phyloP scores from a whole-genome alignment of 2,329 filamentous ascomycete genomes.

The Trichoderma atrobrunneum region DNA sequence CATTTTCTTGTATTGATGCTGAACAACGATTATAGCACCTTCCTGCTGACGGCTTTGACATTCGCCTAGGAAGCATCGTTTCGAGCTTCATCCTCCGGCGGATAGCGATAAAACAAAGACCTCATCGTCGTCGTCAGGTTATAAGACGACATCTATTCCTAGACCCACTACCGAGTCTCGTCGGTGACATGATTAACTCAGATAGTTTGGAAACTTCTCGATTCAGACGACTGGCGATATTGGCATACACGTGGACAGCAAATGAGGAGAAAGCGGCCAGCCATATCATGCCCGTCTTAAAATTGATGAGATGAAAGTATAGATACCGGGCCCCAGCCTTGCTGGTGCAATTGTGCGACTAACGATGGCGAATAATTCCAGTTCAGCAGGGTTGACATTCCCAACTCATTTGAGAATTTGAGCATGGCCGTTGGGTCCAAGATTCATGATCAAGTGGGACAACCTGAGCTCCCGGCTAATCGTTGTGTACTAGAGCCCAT shows the following conservation, averaged over 20 bases:
- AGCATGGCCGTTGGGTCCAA: slow-evolving; percentile 19
- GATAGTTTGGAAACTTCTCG: neutral
- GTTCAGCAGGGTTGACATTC: slow-evolving; percentile 51
- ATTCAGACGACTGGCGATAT: slow-evolving; percentile 29
- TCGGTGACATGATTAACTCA: neutral
- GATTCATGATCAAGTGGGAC: slow-evolving; percentile 27
- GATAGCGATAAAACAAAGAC: slow-evolving; percentile 43
- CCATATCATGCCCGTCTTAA: neutral
- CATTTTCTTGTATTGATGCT: neutral
- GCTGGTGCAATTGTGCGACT: slow-evolving; percentile 32
- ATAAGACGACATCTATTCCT: slow-evolving; percentile 35
- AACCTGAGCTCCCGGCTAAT: slow-evolving; percentile 62
- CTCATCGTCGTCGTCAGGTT: slow-evolving; percentile 64
- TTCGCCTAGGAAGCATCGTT: slow-evolving; percentile 47
- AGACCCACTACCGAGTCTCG: neutral
- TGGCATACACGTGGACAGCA: slow-evolving; percentile 44
- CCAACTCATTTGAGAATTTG: slow-evolving; percentile 48
- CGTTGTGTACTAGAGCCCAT: slow-evolving; percentile 54
- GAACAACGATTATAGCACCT: neutral
- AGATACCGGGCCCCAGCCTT: neutral
- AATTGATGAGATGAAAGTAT: neutral
- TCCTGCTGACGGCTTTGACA: neutral
- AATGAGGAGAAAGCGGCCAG: slow-evolving; percentile 43
- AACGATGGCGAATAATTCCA: slow-evolving; percentile 65
- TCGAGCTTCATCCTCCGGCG: slow-evolving; percentile 60